Base-by-base conservation (phyloP, 2,329 filamentous ascomycete species). In the Microdochium trichocladiopsis region DNA sequence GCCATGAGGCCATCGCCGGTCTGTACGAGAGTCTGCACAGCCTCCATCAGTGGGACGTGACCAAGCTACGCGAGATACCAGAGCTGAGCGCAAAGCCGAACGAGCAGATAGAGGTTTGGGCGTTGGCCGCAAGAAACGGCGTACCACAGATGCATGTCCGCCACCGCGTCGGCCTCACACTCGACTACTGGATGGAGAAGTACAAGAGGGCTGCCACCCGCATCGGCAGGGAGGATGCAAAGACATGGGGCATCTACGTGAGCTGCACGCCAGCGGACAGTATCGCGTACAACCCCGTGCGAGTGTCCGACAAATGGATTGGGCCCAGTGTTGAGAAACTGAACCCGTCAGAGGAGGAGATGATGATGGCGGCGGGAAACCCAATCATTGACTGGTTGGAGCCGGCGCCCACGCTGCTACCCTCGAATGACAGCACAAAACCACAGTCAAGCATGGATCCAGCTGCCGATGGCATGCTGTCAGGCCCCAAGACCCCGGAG, bases 161-260 rank as follows among this genome's bases (percentile, higher is more conserved):
- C 50, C 77, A 78, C 22, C 79, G 78, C 49, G 72, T 93, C 24
- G 90, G 90, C 1, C 70, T 93, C 52, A 82, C 80, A 49, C 61
- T 94, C 37, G 86, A 90, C 57, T 95, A 93, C 65, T 94, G 89
- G 89, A 85, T 82, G 66, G 78, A 86, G 59, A 72, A 75, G 52
- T 75, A 80, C 48, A 73, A 78, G 48, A 66, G 82, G 16, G 68
- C 64, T 2, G 66, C 67, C 5, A 63, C 61, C 2, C 66, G 58
- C 48, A 66, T 68, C 48, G 64, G 68, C 18, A 66, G 71, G 28
- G 64, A 72, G 18, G 60, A 70, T 25, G 66, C 69, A 28, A 78
- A 74, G 53, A 76, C 82, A 2, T 92, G 86, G 80, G 82, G 81
- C 0, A 74, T 93, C 8, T 70, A 84, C 2, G 76, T 94, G 53